These are phyloP conservation scores for Rhizopogon salebrosus DNA, from an alignment of 768 basidiomycete species.

Conservation along the genomic window DNA sequence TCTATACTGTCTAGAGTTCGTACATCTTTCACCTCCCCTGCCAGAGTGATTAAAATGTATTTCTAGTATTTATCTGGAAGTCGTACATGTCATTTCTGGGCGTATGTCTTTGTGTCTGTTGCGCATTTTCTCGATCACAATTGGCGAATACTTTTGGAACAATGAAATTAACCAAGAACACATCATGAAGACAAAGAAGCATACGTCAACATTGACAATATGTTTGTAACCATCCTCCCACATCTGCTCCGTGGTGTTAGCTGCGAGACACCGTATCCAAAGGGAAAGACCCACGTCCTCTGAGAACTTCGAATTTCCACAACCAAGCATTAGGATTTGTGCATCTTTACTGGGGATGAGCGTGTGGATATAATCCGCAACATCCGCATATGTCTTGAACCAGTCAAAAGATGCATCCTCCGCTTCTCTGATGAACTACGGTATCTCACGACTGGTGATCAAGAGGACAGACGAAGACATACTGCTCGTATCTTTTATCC, in stretches of 20 bases:
- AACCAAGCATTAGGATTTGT: slow-evolving; percentile 75
- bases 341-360: slow-evolving; percentile 58
- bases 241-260: slow-evolving; percentile 47
- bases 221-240: slow-evolving; percentile 82
- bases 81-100: slow-evolving; percentile 69
- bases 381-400: slow-evolving; percentile 79
- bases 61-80: neutral
- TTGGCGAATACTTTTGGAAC: slow-evolving; percentile 56
- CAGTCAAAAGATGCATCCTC: slow-evolving; percentile 70
- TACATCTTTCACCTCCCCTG: slow-evolving; percentile 86
- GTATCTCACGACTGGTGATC: slow-evolving; percentile 1
- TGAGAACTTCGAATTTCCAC: slow-evolving; percentile 78
- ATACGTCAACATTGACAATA: slow-evolving; percentile 74
- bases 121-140: slow-evolving; percentile 74
- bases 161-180: neutral
- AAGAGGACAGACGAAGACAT: slow-evolving; percentile 16
- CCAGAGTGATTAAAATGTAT: neutral
- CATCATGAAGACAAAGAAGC: slow-evolving; percentile 14
- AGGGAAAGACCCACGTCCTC: slow-evolving; percentile 50
- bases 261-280: neutral
- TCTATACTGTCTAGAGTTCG: slow-evolving; percentile 55
- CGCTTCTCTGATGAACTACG: slow-evolving; percentile 40
- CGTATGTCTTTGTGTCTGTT: slow-evolving; percentile 41
- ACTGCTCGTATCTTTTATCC: slow-evolving; percentile 70
- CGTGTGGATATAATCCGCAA: slow-evolving; percentile 55